These are phyloP conservation scores for Rhodomyrtus tomentosa DNA, from an alignment of 345 rosid genomes.

Conservation along the genomic window DNA sequence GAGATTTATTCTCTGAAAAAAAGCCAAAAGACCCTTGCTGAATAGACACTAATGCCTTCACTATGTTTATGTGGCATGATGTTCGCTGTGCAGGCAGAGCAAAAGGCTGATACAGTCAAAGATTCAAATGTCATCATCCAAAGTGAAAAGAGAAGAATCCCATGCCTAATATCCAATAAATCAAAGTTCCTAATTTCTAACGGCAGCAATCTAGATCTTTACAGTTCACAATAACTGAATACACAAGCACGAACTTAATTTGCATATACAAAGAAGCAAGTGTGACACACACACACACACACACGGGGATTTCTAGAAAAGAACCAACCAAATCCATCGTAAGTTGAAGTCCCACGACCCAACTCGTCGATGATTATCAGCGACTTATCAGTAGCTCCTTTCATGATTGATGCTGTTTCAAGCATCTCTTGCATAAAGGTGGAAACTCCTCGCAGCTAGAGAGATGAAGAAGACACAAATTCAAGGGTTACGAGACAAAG, in stretches of 20 bases:
- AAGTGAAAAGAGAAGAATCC: neutral
- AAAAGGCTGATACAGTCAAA: neutral
- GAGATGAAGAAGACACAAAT: neutral
- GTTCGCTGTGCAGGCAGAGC: neutral
- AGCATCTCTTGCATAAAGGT: constrained; percentile 99
- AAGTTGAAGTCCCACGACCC: constrained; percentile 97
- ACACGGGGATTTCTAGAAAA: neutral
- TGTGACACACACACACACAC: too few species aligned
- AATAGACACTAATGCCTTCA: neutral
- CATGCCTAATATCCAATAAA: neutral
- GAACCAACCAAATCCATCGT: constrained; percentile 93
- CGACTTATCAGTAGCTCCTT: constrained; percentile 87
- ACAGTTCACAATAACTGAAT: neutral
- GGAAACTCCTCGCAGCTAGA: constrained; percentile 87
- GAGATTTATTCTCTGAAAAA: neutral
- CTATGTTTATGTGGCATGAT: neutral
- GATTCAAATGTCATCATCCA: neutral
- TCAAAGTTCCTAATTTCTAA: neutral
- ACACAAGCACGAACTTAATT: neutral
- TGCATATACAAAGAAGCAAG: neutral
- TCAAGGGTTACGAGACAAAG: neutral
- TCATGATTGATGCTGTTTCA: constrained; percentile 90
- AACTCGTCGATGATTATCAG: constrained; percentile 92
- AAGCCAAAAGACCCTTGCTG: neutral
- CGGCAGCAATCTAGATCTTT: neutral